A percentile compares a stretch with the other conserved stretches of the same genome.
These are phyloP conservation scores for Thraustochytrium aureum DNA, from an alignment of 352 stramenopile genomes.

Conservation along the genomic window DNA sequence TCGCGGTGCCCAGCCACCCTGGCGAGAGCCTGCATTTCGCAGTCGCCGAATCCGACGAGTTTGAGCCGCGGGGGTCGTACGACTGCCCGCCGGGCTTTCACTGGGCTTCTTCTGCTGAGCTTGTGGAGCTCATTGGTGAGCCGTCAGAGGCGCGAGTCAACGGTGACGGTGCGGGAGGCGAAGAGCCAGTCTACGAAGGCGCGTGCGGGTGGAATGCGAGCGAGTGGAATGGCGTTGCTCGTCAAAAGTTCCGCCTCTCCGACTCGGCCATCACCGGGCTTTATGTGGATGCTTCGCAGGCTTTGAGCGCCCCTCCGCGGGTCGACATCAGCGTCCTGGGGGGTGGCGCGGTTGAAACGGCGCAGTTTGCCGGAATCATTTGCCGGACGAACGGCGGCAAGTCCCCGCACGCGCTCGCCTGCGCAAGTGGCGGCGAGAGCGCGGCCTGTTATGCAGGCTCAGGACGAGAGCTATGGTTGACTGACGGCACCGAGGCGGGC, in stretches of 20 bases:
- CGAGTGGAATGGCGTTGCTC: conserved; percentile 65
- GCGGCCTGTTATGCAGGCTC: conserved; percentile 53
- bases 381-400: conserved; percentile 61
- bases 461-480: conserved; percentile 71
- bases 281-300: conserved; percentile 75
- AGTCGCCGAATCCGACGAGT: conserved; percentile 67
- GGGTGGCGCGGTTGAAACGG: conserved; percentile 61
- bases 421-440: not conserved
- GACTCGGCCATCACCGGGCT: conserved; percentile 73
- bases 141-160: not conserved
- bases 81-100: conserved; percentile 75
- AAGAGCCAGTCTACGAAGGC: conserved; percentile 68
- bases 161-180: not conserved
- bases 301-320: conserved; percentile 61
- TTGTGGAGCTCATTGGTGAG: conserved; percentile 30
- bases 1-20: conserved; percentile 3
- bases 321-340: conserved; percentile 58
- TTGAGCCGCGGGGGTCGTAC: conserved; percentile 68
- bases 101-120: conserved; percentile 78
- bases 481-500: conserved; percentile 69
- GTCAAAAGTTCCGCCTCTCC: conserved; percentile 75
- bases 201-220: conserved; percentile 79
- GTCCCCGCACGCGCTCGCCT: not conserved
- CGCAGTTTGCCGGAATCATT: conserved; percentile 71
- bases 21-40: conserved; percentile 71